phyloP scores from a whole-genome alignment of 148 eudicot genomes.

The Simmondsia chinensis region DNA sequence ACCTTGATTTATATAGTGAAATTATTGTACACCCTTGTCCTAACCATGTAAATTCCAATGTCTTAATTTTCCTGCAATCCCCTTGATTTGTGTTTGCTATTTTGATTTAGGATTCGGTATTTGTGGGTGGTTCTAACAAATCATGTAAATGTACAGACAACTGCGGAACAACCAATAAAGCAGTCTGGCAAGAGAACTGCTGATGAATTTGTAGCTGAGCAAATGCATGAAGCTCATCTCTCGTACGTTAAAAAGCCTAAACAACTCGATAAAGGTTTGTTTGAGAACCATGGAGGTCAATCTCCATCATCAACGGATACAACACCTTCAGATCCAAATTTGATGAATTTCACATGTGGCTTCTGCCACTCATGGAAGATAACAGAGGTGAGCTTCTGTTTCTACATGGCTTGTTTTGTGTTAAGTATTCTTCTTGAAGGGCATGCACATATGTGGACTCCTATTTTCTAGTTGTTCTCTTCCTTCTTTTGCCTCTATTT shows the following conservation, averaged over 20 bases:
- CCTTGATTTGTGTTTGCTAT: no score
- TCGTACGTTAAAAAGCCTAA: conserved; percentile 42
- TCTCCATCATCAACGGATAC: conserved; percentile 9
- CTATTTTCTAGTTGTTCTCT: not conserved
- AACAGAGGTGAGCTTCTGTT: conserved; percentile 30
- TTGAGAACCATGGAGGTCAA: conserved; percentile 9
- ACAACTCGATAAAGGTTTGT: conserved; percentile 14
- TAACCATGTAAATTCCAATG: no score
- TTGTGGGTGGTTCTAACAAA: not conserved
- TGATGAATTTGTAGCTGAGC: conserved; percentile 5
- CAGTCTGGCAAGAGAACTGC: conserved; percentile 18
- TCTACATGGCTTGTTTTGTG: not conserved
- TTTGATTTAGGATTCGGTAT: no score
- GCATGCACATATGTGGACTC: not conserved
- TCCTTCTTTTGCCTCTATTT: no score
- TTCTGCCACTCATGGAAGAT: conserved; percentile 57
- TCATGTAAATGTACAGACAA: conserved; percentile 6
- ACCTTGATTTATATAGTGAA: no score
- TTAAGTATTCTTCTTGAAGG: not conserved
- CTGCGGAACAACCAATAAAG: conserved; percentile 13
- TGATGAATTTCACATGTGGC: conserved; percentile 36
- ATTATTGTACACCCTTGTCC: no score
- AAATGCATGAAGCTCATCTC: conserved; percentile 6
- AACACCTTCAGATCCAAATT: conserved; percentile 6
- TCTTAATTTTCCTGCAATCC: no score